Evolutionary conservation across 2,329 filamentous ascomycete species (phyloP).

Genomic region (Colletotrichum sublineola): DNA sequence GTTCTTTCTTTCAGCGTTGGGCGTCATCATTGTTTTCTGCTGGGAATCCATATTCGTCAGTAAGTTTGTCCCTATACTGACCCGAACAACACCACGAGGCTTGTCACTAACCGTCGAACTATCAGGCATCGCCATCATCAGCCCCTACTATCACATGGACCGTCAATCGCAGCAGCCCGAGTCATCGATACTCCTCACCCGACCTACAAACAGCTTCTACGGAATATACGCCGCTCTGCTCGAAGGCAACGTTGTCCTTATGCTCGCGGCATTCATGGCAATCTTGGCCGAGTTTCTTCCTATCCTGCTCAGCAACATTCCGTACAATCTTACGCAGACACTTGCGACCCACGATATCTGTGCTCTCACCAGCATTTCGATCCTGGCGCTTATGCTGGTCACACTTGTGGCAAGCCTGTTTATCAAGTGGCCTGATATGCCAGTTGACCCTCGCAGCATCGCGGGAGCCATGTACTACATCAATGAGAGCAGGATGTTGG

Average conservation of each 20-base stretch:
- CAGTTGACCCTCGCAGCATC: constrained; percentile 61
- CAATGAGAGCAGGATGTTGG: constrained; percentile 39
- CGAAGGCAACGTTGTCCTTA: constrained; percentile 55
- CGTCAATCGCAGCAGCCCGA: constrained; percentile 51
- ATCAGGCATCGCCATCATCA: constrained; percentile 59
- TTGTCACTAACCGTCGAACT: background rate
- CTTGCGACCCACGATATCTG: constrained; percentile 56
- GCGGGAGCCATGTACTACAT: constrained; percentile 62
- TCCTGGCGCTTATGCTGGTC: constrained; percentile 59
- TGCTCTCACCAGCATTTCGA: constrained; percentile 54
- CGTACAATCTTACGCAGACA: constrained; percentile 59
- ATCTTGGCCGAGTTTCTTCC: constrained; percentile 65
- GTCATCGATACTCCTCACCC: constrained; percentile 57
- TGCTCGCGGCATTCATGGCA: constrained; percentile 56
- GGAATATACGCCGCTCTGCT: constrained; percentile 56
- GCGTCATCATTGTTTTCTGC: constrained; percentile 56
- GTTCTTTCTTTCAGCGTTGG: constrained; percentile 57
- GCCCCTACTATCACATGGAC: constrained; percentile 59
- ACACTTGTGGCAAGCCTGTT: constrained; percentile 57
- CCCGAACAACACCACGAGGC: background rate
- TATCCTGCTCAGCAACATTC: constrained; percentile 62
- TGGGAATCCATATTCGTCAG: constrained; percentile 58
- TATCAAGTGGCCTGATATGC: constrained; percentile 59
- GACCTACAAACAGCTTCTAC: constrained; percentile 60
- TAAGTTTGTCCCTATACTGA: constrained; percentile 41